Evolutionary conservation across 1,284 basidiomycete species (phyloP).

Genomic region (Cutaneotrichosporon daszewskae): DNA sequence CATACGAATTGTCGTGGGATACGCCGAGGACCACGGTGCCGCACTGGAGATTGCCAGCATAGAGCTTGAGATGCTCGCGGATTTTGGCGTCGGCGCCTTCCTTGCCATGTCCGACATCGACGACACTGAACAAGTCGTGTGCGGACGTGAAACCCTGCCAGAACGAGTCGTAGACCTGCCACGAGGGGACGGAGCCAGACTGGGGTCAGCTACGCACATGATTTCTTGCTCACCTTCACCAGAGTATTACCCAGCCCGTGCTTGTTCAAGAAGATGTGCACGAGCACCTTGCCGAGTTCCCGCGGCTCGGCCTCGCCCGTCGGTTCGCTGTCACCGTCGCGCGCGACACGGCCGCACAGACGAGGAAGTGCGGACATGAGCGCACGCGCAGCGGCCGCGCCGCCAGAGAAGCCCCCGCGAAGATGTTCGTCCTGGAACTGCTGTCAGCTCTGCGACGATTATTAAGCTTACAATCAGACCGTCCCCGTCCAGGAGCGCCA

Average conservation of each 20-base stretch:
- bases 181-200: constrained; percentile 29
- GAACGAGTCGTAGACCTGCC: constrained; percentile 34
- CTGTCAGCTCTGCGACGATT: background rate
- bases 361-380: constrained; percentile 25
- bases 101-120: constrained; percentile 65
- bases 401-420: constrained; percentile 33
- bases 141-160: constrained; percentile 38
- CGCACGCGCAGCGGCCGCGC: constrained; percentile 32
- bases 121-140: constrained; percentile 48
- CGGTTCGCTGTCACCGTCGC: background rate
- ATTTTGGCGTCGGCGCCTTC: constrained; percentile 66
- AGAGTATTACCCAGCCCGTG: constrained; percentile 32
- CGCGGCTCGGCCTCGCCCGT: background rate
- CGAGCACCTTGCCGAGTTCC: constrained; percentile 19
- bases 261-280: constrained; percentile 43
- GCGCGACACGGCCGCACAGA: constrained; percentile 12
- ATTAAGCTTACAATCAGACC: constrained; percentile 32
- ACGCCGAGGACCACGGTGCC: constrained; percentile 65
- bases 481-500: constrained; percentile 40
- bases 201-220: constrained; percentile 3
- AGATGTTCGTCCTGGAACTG: constrained; percentile 31
- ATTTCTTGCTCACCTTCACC: constrained; percentile 29
- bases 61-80: constrained; percentile 69
- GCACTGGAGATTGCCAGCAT: constrained; percentile 65
- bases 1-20: constrained; percentile 68